Base-by-base conservation (phyloP, 768 basidiomycete genomes). In the Kwoniella sp. region DNA sequence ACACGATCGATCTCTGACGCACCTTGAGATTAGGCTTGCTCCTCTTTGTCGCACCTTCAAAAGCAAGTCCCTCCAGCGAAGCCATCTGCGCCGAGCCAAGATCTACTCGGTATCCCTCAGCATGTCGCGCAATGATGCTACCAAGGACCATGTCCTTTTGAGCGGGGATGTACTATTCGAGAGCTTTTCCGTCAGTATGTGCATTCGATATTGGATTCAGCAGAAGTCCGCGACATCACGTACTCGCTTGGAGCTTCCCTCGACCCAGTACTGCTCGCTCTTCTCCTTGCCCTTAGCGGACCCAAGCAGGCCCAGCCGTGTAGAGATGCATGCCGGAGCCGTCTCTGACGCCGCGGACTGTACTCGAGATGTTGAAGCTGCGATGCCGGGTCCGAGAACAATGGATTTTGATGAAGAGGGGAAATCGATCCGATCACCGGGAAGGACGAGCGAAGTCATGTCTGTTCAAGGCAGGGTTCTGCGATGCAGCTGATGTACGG, bases 1-100 rank as follows among this genome's bases (percentile, higher is more conserved):
- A 37, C 47, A 20, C 47, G 20, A 48, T 20, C 15, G 8, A n/a
- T 23, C 20, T n/a, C 17, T 23, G 9, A 70, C 68, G 59, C 47
- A 91, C 94, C 84, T 94, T 97, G 63, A 99, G 85, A 81, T 92
- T 92, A 29, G 95, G 95, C 79, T 88, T 89, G 76, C 91, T 98
- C 68, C 96, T 83, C 83, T 95, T 97, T 25, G 92, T 92, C 11
- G 93, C 96, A 2, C 93, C 90, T 78, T 98, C 95, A 77, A 99
- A 99, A 1, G 96, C 93, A 30, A 97, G 85, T 0, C 86, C 90
- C 72, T 97, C 94, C 50, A 99, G 81, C 4, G 87, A 85, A 0
- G 95, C 95, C 54, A 85, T 83, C 74, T 96, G 93, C 4, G 93
- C 90, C 28, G 88, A 85, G 1, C 94, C 94, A 66, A 99, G 92